These are phyloP conservation scores for Inga laurina DNA, from an alignment of 306 rosid genomes.

Conservation along the genomic window DNA sequence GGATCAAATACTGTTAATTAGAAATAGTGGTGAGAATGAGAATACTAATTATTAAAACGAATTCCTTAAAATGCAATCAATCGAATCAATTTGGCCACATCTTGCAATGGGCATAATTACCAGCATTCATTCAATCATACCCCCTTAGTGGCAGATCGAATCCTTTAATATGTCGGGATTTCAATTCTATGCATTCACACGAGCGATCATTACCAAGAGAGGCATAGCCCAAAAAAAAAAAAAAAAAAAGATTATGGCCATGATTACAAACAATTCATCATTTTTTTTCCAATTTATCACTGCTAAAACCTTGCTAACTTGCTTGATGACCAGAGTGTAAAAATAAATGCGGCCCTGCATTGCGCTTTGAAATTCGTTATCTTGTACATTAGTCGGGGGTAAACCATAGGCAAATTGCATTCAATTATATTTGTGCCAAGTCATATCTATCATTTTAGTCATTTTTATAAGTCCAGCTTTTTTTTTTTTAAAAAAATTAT, in stretches of 20 bases:
- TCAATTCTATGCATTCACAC: background rate
- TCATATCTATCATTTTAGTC: too few species aligned
- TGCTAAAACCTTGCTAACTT: background rate
- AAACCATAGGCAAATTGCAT: background rate
- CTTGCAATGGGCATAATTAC: background rate
- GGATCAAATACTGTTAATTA: too few species aligned
- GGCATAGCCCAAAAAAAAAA: background rate
- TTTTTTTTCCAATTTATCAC: background rate
- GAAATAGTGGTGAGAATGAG: too few species aligned
- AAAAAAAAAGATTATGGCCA: background rate
- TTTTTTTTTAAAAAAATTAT: too few species aligned
- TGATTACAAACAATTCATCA: background rate
- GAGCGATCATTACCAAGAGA: background rate
- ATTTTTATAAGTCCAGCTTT: too few species aligned
- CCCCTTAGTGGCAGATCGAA: background rate
- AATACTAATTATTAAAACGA: background rate
- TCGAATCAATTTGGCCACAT: background rate
- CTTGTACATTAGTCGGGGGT: background rate
- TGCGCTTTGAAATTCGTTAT: background rate
- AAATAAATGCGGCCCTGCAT: background rate
- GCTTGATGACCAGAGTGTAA: slow-evolving; percentile 1
- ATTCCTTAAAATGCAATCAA: slow-evolving; percentile 12
- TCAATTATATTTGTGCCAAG: too few species aligned
- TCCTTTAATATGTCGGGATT: slow-evolving; percentile 6
- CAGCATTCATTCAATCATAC: background rate